A percentile compares a stretch with the other conserved stretches of the same genome.
phyloP scores from a whole-genome alignment of 768 basidiomycete genomes.

The Lactarius quietus region DNA sequence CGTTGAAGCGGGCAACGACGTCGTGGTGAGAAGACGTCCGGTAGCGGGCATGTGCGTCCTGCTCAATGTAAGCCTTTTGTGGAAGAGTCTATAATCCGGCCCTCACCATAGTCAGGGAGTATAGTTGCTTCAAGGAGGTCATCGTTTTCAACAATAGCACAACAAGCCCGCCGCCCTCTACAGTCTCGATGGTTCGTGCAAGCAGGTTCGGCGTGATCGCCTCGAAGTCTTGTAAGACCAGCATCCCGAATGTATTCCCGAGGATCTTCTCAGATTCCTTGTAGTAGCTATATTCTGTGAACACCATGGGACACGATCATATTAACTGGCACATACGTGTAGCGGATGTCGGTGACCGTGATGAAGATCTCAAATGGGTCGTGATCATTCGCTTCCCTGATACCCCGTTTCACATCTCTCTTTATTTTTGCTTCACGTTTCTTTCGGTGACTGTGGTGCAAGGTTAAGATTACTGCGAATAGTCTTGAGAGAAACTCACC shows the following conservation, averaged over 20 bases:
- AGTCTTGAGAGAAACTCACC: slow-evolving; percentile 43
- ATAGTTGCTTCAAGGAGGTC: slow-evolving; percentile 87
- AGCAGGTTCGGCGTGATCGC: slow-evolving; percentile 97
- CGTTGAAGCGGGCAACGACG: slow-evolving; percentile 94
- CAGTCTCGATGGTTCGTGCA: slow-evolving; percentile 96
- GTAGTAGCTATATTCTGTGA: slow-evolving; percentile 60
- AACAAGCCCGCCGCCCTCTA: slow-evolving; percentile 90
- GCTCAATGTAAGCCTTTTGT: background rate
- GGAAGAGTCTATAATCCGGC: background rate
- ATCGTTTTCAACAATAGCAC: slow-evolving; percentile 92
- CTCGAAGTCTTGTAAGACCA: slow-evolving; percentile 95
- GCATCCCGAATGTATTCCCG: slow-evolving; percentile 97
- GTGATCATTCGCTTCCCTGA: slow-evolving; percentile 92
- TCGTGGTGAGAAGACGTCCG: slow-evolving; percentile 87
- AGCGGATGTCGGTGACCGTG: slow-evolving; percentile 97
- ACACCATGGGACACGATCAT: background rate
- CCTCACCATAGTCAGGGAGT: slow-evolving; percentile 78
- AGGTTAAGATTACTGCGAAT: background rate
- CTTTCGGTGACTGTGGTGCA: slow-evolving; percentile 73
- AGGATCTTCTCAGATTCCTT: slow-evolving; percentile 97
- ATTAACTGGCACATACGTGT: slow-evolving; percentile 60
- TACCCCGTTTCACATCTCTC: slow-evolving; percentile 90
- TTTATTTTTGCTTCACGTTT: slow-evolving; percentile 97
- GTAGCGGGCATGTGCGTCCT: slow-evolving; percentile 97
- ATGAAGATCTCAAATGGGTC: slow-evolving; percentile 98